Conservation (phyloP, 352 stramenopile genomes). For the Phytophthora hibernalis region DNA sequence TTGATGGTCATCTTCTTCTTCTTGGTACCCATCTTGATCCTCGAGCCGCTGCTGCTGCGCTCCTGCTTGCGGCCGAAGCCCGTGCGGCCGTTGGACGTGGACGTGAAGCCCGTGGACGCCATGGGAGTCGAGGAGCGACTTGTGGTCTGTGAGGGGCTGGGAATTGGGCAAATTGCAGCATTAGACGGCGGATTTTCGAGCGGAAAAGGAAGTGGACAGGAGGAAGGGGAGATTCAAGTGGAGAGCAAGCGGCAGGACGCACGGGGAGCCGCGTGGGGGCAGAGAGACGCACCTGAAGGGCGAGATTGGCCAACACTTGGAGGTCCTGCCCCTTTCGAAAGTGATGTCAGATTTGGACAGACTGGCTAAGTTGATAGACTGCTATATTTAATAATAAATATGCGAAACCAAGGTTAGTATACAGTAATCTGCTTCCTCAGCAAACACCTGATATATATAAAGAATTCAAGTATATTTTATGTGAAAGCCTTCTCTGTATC, state of each 20-base stretch:
- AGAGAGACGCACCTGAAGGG: neutral
- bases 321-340: constrained; percentile 16
- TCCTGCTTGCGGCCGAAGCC: constrained; percentile 44
- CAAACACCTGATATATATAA: too few relatives aligned
- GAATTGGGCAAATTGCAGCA: neutral
- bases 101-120: constrained; percentile 38
- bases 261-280: neutral
- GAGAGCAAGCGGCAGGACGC: neutral
- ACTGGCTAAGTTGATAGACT: neutral
- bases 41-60: constrained; percentile 32
- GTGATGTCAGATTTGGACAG: constrained; percentile 17
- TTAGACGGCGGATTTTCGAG: constrained; percentile 9
- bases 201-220: neutral
- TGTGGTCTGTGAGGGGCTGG: neutral
- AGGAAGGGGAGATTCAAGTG: neutral
- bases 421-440: too few relatives aligned
- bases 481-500: too few relatives aligned
- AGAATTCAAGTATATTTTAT: too few relatives aligned
- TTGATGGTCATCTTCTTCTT: constrained; percentile 91
- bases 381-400: neutral
- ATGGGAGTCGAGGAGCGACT: constrained; percentile 17
- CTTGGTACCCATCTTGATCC: constrained; percentile 34
- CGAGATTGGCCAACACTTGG: neutral
- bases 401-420: too few relatives aligned
- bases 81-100: constrained; percentile 32